These are phyloP conservation scores for Plasmodium cynomolgi DNA, from an alignment of 169 alveolate species.

Conservation along the genomic window DNA sequence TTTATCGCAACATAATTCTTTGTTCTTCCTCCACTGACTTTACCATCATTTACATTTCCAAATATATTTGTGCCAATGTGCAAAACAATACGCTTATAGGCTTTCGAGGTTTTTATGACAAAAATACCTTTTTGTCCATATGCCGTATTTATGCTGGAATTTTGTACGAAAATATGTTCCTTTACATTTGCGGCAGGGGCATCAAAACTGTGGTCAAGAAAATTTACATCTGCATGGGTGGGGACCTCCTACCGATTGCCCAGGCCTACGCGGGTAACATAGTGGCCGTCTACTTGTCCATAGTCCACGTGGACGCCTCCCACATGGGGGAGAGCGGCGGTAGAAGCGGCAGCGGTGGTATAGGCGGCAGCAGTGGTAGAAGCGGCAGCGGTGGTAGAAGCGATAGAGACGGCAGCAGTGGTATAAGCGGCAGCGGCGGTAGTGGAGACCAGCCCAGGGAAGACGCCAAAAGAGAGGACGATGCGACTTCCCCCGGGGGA, in stretches of 20 bases:
- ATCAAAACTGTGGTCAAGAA: constrained; percentile 62
- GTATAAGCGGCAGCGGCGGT: not conserved
- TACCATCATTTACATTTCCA: constrained; percentile 65
- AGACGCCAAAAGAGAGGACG: not conserved
- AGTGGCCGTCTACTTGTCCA: constrained; percentile 82
- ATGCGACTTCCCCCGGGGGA: not conserved
- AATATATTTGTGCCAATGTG: constrained; percentile 73
- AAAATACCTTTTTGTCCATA: constrained; percentile 53
- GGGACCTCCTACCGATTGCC: constrained; percentile 84
- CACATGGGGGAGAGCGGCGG: not conserved
- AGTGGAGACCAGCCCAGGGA: not conserved
- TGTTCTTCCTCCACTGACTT: constrained; percentile 16
- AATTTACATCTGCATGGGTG: constrained; percentile 86
- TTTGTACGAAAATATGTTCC: constrained; percentile 78
- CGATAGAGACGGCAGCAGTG: constrained; percentile 13
- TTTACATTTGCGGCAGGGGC: constrained; percentile 81
- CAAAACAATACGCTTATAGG: constrained; percentile 69
- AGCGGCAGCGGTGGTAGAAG: not conserved
- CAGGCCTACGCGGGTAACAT: constrained; percentile 85
- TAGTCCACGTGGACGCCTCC: constrained; percentile 1
- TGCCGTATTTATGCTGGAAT: constrained; percentile 83
- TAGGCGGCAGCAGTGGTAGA: constrained; percentile 13
- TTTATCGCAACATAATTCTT: constrained; percentile 29
- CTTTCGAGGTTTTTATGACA: constrained; percentile 51
- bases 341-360: not conserved